Evolutionary conservation across 805 yeast genomes (phyloP).

Genomic region (Schwanniomyces sp.): DNA sequence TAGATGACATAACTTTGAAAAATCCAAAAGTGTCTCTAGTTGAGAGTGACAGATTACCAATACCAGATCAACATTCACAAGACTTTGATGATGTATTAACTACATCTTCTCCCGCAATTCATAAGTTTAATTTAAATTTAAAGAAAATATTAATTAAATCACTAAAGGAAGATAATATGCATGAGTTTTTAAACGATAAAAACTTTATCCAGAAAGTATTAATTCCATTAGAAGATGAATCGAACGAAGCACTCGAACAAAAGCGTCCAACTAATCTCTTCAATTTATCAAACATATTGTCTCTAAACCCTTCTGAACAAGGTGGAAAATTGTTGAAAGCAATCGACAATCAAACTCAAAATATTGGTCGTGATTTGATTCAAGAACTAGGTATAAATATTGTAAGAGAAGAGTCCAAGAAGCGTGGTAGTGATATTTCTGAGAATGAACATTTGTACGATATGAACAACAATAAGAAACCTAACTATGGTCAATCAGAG

Average conservation of each 20-base stretch:
- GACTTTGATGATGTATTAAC: slow-evolving; percentile 16
- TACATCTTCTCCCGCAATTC: slow-evolving; percentile 30
- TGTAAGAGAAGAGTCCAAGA: slow-evolving; percentile 9
- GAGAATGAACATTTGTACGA: slow-evolving; percentile 11
- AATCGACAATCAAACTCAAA: slow-evolving; percentile 10
- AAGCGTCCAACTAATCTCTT: slow-evolving; percentile 27
- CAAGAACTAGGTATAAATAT: slow-evolving; percentile 21
- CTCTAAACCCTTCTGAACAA: slow-evolving; percentile 11
- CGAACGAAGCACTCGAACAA: slow-evolving; percentile 1
- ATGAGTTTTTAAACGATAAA: slow-evolving; percentile 20
- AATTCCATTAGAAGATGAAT: slow-evolving; percentile 4
- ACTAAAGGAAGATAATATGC: slow-evolving; percentile 15
- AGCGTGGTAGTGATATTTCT: not conserved
- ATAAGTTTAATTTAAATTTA: slow-evolving; percentile 24
- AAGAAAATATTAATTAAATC: slow-evolving; percentile 23
- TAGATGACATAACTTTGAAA: slow-evolving; percentile 1
- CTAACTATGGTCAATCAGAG: slow-evolving; percentile 24
- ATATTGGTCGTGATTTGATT: slow-evolving; percentile 18
- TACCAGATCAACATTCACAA: not conserved
- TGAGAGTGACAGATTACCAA: slow-evolving; percentile 8
- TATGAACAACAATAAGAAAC: slow-evolving; percentile 13
- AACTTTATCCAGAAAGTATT: slow-evolving; percentile 22
- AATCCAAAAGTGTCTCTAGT: slow-evolving; percentile 14
- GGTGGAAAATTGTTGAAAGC: slow-evolving; percentile 15
- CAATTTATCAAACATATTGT: slow-evolving; percentile 28